Percentiles rank a stretch among this genome's conserved stretches.
These are phyloP conservation scores for Neoscytalidium dimidiatum DNA, from an alignment of 2,329 filamentous ascomycete species.

Conservation along the genomic window DNA sequence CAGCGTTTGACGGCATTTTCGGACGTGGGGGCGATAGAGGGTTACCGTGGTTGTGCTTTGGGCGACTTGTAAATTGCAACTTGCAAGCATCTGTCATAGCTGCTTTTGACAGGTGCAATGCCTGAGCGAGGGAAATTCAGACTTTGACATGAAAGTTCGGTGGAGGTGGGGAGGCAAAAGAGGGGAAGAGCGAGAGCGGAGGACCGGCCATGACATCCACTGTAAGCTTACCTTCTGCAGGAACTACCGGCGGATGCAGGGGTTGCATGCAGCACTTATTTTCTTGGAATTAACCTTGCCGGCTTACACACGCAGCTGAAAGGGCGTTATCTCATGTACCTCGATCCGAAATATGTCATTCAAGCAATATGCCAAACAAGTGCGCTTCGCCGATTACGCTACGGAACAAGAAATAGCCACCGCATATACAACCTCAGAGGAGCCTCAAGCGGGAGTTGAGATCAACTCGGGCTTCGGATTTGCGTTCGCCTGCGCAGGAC, in stretches of 20 bases:
- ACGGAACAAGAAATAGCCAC: background rate
- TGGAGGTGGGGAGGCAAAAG: too few species aligned
- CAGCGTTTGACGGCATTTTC: constrained; percentile 56
- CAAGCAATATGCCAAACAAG: background rate
- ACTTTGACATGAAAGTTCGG: too few species aligned
- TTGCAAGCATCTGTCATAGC: too few species aligned
- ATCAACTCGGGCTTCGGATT: background rate
- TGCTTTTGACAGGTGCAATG: too few species aligned
- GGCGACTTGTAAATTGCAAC: too few species aligned
- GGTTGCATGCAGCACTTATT: background rate
- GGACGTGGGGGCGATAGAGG: constrained; percentile 53
- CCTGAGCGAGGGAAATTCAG: too few species aligned
- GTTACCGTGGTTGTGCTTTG: constrained; percentile 57
- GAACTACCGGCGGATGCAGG: background rate
- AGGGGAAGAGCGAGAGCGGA: background rate
- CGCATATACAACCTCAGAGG: background rate
- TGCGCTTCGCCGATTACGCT: background rate
- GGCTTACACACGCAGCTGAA: background rate
- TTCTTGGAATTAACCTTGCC: background rate
- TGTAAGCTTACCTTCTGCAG: background rate
- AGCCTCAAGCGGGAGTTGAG: background rate
- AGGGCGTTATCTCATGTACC: background rate
- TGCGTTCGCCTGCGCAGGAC: background rate
- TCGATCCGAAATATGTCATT: background rate
- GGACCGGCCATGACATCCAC: background rate